These are phyloP conservation scores for Colletotrichum echinochloae DNA, from an alignment of 2,329 filamentous ascomycete species.

Conservation along the genomic window DNA sequence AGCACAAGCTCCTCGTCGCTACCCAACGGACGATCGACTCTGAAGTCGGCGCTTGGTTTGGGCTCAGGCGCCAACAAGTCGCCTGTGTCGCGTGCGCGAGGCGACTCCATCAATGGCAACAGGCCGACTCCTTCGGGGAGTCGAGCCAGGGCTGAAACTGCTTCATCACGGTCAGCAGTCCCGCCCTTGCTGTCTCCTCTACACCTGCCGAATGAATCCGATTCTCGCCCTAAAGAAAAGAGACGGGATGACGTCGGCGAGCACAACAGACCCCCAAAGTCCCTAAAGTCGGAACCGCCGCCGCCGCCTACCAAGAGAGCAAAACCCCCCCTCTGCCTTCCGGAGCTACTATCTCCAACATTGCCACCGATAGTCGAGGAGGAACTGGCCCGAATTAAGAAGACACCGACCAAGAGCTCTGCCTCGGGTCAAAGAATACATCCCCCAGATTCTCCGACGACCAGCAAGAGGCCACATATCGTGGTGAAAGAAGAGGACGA, in stretches of 20 bases:
- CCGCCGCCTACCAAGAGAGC: slow-evolving; percentile 52
- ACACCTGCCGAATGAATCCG: slow-evolving; percentile 55
- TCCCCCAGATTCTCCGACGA: slow-evolving; percentile 48
- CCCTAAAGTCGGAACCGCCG: slow-evolving; percentile 43
- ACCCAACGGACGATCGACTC: slow-evolving; percentile 52
- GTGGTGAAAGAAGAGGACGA: slow-evolving; percentile 49
- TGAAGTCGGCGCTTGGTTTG: slow-evolving; percentile 46
- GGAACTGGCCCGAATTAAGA: slow-evolving; percentile 54
- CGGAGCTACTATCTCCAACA: slow-evolving; percentile 67
- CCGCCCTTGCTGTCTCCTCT: slow-evolving; percentile 67
- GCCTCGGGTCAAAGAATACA: slow-evolving; percentile 44
- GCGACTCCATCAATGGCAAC: slow-evolving; percentile 58
- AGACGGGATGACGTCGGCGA: slow-evolving; percentile 44
- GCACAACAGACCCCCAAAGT: slow-evolving; percentile 19
- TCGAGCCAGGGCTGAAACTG: slow-evolving; percentile 53
- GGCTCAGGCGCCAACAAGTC: slow-evolving; percentile 48
- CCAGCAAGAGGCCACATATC: slow-evolving; percentile 46
- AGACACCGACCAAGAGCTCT: slow-evolving; percentile 44
- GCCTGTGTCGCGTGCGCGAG: slow-evolving; percentile 54
- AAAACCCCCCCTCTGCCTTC: slow-evolving; percentile 55
- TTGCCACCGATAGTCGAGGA: slow-evolving; percentile 65
- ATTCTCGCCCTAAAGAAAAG: slow-evolving; percentile 45
- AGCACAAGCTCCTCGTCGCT: slow-evolving; percentile 46
- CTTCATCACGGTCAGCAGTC: slow-evolving; percentile 54
- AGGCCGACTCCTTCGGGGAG: slow-evolving; percentile 51